Evolutionary conservation across 2,329 filamentous ascomycete species (phyloP).

Genomic region (Septoria linicola): DNA sequence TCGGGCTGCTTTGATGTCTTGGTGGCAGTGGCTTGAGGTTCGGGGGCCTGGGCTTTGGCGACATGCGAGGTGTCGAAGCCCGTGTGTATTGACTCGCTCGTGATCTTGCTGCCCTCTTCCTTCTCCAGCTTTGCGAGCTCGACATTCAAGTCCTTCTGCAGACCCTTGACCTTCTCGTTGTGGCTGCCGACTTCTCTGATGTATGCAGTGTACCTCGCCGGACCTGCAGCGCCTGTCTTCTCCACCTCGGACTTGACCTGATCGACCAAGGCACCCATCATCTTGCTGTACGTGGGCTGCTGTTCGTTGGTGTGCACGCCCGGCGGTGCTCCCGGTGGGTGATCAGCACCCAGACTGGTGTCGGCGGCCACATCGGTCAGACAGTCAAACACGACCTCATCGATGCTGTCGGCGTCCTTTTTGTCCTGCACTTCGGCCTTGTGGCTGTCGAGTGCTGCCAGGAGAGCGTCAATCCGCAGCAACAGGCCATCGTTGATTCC

Average conservation of each 20-base stretch:
- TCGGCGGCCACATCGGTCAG: slow-evolving; percentile 72
- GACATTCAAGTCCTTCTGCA: slow-evolving; percentile 71
- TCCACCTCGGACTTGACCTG: slow-evolving; percentile 86
- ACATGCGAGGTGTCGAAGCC: slow-evolving; percentile 89
- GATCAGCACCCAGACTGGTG: slow-evolving; percentile 67
- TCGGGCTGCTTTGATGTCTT: slow-evolving; percentile 36
- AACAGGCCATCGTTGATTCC: slow-evolving; percentile 90
- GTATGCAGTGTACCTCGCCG: slow-evolving; percentile 68
- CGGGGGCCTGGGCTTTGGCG: slow-evolving; percentile 51
- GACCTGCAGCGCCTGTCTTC: slow-evolving; percentile 59
- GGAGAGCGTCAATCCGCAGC: slow-evolving; percentile 74
- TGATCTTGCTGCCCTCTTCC: slow-evolving; percentile 86
- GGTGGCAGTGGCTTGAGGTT: slow-evolving; percentile 25
- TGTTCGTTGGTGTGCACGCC: slow-evolving; percentile 75
- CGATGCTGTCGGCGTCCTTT: slow-evolving; percentile 62
- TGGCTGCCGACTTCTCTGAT: slow-evolving; percentile 75
- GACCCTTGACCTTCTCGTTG: slow-evolving; percentile 69
- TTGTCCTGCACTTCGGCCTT: slow-evolving; percentile 58
- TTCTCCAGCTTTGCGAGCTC: slow-evolving; percentile 81
- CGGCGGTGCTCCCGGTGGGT: slow-evolving; percentile 72
- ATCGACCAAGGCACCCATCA: slow-evolving; percentile 96
- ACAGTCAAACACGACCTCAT: slow-evolving; percentile 82
- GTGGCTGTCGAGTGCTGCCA: slow-evolving; percentile 72
- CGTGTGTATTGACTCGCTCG: slow-evolving; percentile 81
- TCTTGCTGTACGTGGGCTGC: slow-evolving; percentile 85